Conservation (phyloP, 345 rosid species). For the Noccaea caerulescens region DNA sequence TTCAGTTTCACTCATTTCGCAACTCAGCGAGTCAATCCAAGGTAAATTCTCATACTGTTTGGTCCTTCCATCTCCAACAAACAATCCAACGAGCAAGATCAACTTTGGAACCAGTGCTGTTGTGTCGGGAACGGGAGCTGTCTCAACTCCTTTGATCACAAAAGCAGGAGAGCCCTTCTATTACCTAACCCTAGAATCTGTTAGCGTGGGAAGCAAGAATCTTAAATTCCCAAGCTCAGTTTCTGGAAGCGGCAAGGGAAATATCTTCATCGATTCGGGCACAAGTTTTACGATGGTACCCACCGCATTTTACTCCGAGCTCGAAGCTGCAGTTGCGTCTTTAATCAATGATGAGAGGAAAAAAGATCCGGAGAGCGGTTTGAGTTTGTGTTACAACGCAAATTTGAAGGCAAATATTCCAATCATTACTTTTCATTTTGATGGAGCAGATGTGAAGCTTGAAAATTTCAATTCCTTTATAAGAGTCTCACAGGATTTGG, state of each 20-base stretch:
- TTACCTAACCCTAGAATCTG: constrained; percentile 22
- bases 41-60: constrained; percentile 42
- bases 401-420: constrained; percentile 38
- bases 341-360: constrained; percentile 22
- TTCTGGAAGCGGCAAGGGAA: constrained; percentile 39
- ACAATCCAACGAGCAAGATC: not conserved
- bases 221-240: not conserved
- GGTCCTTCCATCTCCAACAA: not conserved
- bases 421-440: constrained; percentile 43
- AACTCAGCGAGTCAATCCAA: constrained; percentile 11
- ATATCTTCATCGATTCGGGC: constrained; percentile 63
- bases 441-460: constrained; percentile 50
- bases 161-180: constrained; percentile 1
- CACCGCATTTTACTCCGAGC: constrained; percentile 14
- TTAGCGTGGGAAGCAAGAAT: not conserved
- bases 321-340: constrained; percentile 36
- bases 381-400: constrained; percentile 47
- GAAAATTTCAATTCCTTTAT: constrained; percentile 46
- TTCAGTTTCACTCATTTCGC: constrained; percentile 20
- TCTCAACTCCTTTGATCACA: constrained; percentile 13
- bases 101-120: too few species aligned
- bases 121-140: too few species aligned
- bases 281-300: constrained; percentile 57
- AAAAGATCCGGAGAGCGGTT: constrained; percentile 14
- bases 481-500: constrained; percentile 24